Evolutionary conservation across 805 yeast species (phyloP), one percentile per base, ranked within the genome.

Genomic region (Yamadazyma laniorum): DNA sequence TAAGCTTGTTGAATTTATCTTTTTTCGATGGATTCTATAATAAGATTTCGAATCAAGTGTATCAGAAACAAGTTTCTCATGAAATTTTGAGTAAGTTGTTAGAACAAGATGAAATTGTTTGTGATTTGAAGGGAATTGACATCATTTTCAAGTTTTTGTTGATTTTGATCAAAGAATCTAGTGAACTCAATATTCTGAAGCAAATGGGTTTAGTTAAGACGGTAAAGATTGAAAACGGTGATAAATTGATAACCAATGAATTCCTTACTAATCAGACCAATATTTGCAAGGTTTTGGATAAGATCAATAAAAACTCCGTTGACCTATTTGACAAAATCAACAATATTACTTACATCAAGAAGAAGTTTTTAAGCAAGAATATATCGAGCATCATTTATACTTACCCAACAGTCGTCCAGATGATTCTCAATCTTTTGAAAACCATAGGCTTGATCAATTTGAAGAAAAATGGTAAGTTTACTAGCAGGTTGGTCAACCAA

Each of bases 391-490:
- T 80, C 29, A 72, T 72, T 44, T 79, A 72, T 54, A 82, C 93
- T 0, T 85, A 81, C 55, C 95, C 96, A 3, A 75, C 96, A 1
- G 61, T 91, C 29, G 75, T 89, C 18, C 72, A 79, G 36, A 71
- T 71, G 35, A 74, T 81, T 15, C 67, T 88, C 49, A 74, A 71
- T 52, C 60, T 85, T 17, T 72, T 85, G 19, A 74, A 85, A 49
- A 66, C 63, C 6, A 53, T 59, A 8, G 72, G 72, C 2, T 51
- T 51, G 16, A 49, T 56, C 6, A 65, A 70, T 32, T 51, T 63
- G 30, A 55, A 64, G 35, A 44, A 48, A 32, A 47, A 51, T 27
- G 43, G 60, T 29, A 45, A 56, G 41, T 43, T 59, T 34, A 22
- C 50, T 15, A 48, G 44, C 22, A 55, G 53, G 25, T 58, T 71